Percentiles rank a stretch among this genome's conserved stretches.
Conservation (phyloP, 345 rosid genomes). For the Populus ilicifolia region DNA sequence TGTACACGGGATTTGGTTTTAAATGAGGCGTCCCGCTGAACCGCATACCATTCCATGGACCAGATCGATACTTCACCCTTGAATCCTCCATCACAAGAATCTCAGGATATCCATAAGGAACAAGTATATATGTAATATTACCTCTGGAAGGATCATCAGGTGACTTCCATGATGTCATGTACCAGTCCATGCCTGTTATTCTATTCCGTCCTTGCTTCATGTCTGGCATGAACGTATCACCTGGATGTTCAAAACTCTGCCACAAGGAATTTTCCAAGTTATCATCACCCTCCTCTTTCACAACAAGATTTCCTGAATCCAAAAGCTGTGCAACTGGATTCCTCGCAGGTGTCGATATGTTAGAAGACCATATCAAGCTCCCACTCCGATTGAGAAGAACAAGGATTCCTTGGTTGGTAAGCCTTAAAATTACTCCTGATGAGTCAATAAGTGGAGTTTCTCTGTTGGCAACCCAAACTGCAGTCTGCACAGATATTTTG, state of each 20-base stretch:
- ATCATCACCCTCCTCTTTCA: no score
- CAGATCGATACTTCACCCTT: constrained; percentile 12
- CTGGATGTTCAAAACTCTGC: not conserved
- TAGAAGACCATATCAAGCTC: not conserved
- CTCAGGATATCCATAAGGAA: constrained; percentile 31
- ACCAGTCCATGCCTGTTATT: not conserved
- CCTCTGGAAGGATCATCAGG: constrained; percentile 35
- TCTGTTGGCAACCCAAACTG: not conserved
- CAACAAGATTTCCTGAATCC: no score
- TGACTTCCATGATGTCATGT: constrained; percentile 39
- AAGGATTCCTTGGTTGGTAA: not conserved
- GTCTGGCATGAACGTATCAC: not conserved
- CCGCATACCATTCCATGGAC: constrained; percentile 35
- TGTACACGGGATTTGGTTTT: not conserved
- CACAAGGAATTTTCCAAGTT: no score
- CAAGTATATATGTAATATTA: constrained; percentile 6
- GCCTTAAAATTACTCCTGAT: not conserved
- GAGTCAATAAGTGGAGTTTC: not conserved
- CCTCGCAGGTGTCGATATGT: not conserved
- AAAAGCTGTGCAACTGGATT: no score
- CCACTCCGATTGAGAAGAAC: not conserved
- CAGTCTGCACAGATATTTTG: not conserved
- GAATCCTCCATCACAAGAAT: constrained; percentile 9
- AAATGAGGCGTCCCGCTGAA: constrained; percentile 14
- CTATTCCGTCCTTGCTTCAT: not conserved